These are phyloP conservation scores for Allium sativum DNA, from an alignment of 106 monocot genomes.

Conservation along the genomic window DNA sequence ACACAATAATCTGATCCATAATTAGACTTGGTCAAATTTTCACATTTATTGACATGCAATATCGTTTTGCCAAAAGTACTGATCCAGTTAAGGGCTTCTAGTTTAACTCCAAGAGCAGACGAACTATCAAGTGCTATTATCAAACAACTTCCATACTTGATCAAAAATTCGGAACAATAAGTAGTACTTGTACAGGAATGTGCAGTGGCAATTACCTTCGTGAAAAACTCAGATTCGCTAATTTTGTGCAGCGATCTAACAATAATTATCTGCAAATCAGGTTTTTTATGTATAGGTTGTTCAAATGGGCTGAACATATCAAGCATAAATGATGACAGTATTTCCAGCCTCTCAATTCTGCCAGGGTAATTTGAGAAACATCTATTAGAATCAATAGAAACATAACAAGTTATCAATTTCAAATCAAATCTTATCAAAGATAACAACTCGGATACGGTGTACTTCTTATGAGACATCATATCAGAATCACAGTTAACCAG, in stretches of 20 bases:
- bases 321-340: conserved; percentile 43
- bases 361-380: conserved; percentile 10
- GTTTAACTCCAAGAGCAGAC: conserved; percentile 51
- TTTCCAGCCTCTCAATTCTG: conserved; percentile 22
- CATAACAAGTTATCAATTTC: conserved; percentile 37
- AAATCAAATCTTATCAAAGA: conserved; percentile 90
- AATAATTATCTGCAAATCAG: conserved; percentile 62
- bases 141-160: conserved; percentile 35
- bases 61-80: conserved; percentile 21
- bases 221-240: conserved; percentile 52
- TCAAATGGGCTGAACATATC: conserved; percentile 59
- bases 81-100: conserved; percentile 70
- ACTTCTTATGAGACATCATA: conserved; percentile 8
- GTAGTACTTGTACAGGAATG: conserved; percentile 9
- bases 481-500: conserved; percentile 21
- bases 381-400: conserved; percentile 19
- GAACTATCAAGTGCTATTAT: conserved; percentile 39
- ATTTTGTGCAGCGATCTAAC: conserved; percentile 46
- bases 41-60: conserved; percentile 15
- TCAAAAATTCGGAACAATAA: conserved; percentile 32
- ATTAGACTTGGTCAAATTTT: conserved; percentile 4
- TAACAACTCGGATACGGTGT: conserved; percentile 52
- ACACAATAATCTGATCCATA: conserved; percentile 17
- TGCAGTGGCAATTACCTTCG: conserved; percentile 10
- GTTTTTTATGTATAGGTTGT: conserved; percentile 30